These are phyloP conservation scores for Exophiala lecanii-corni DNA, from an alignment of 2,329 filamentous ascomycete genomes.

Conservation along the genomic window DNA sequence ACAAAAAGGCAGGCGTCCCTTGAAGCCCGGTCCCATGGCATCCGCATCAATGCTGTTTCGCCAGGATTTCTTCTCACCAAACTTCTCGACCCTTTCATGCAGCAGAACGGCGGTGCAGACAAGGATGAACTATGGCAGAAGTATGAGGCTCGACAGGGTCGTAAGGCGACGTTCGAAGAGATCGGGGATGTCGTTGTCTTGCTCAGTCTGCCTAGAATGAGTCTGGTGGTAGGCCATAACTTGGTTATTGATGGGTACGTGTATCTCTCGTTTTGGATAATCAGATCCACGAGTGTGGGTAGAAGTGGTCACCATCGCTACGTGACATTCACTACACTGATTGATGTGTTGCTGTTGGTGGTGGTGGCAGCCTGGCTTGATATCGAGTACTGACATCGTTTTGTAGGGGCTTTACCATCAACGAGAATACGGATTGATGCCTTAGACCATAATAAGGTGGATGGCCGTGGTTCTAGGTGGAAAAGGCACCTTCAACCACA, in stretches of 20 bases:
- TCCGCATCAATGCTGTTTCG: slow-evolving; percentile 17
- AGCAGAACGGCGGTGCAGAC: slow-evolving; percentile 2
- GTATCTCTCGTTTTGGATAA: background rate
- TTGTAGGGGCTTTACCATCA: slow-evolving; percentile 18
- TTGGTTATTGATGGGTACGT: slow-evolving; percentile 21
- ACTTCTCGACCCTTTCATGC: slow-evolving; percentile 18
- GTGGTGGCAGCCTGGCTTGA: background rate
- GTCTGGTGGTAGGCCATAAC: slow-evolving; percentile 20
- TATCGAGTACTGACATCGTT: background rate
- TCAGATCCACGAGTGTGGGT: no score
- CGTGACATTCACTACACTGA: background rate
- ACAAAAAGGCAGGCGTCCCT: slow-evolving; percentile 19
- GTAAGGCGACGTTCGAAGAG: slow-evolving; percentile 19
- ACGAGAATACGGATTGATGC: slow-evolving; percentile 15
- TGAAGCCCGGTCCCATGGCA: slow-evolving; percentile 14
- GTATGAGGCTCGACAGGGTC: slow-evolving; percentile 19
- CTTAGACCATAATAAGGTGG: no score
- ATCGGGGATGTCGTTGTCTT: slow-evolving; percentile 22
- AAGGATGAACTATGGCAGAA: slow-evolving; percentile 10
- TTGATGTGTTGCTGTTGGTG: background rate
- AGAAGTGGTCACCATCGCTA: no score
- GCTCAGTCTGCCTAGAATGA: slow-evolving; percentile 18
- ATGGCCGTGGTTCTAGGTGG: no score
- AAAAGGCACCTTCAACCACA: no score
- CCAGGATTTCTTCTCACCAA: slow-evolving; percentile 21